A percentile compares a stretch with the other conserved stretches of the same genome.
These are phyloP conservation scores for Lepiota brunneoincarnata DNA, from an alignment of 768 basidiomycete genomes.

Conservation along the genomic window DNA sequence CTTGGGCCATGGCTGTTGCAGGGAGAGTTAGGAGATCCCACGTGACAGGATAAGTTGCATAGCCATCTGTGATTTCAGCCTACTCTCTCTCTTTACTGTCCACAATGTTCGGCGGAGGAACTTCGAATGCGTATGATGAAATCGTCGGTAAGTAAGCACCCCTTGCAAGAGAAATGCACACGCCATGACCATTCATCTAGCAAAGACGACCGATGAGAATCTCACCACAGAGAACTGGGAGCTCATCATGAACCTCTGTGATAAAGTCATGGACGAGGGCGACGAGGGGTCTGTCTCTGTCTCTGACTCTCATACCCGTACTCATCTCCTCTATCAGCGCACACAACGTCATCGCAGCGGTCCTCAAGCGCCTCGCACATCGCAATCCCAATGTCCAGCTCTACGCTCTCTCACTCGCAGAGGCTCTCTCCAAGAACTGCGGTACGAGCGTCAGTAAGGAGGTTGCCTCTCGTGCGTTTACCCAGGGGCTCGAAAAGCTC, in stretches of 20 bases:
- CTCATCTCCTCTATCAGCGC: conserved; percentile 51
- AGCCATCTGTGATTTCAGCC: conserved; percentile 21
- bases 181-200: conserved; percentile 38
- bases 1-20: conserved; percentile 44
- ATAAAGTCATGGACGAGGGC: conserved; percentile 92
- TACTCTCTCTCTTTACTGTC: not conserved
- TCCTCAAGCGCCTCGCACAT: conserved; percentile 90
- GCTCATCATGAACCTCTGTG: conserved; percentile 88
- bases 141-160: conserved; percentile 69
- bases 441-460: conserved; percentile 78
- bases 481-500: conserved; percentile 82
- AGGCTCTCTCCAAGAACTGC: conserved; percentile 92
- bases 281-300: conserved; percentile 66
- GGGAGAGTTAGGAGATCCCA: conserved; percentile 16
- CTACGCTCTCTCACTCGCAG: conserved; percentile 84
- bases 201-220: conserved; percentile 97
- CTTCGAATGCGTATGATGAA: conserved; percentile 83
- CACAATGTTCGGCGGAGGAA: conserved; percentile 68
- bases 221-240: conserved; percentile 96
- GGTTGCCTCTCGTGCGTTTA: conserved; percentile 87
- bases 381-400: conserved; percentile 97
- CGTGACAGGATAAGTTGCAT: conserved; percentile 18
- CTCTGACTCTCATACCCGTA: not conserved
- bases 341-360: conserved; percentile 76
- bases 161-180: conserved; percentile 1